phyloP scores from a whole-genome alignment of 2,329 filamentous ascomycete genomes.

The Colletotrichum lindemuthianum region DNA sequence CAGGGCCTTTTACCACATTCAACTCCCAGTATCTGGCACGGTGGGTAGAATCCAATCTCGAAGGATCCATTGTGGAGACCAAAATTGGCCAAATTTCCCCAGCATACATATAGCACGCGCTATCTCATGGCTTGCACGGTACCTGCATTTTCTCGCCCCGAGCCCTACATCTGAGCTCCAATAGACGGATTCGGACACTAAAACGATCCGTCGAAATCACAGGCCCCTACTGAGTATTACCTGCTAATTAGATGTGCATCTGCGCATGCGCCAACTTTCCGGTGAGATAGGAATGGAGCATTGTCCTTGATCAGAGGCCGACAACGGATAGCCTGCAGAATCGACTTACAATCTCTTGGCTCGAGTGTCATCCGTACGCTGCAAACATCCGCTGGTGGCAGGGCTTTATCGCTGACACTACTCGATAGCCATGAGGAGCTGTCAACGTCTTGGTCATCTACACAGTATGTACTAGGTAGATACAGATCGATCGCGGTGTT shows the following conservation, averaged over 20 bases:
- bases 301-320: neutral
- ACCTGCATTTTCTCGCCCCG: constrained; percentile 29
- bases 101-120: constrained; percentile 28
- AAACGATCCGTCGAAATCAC: constrained; percentile 9
- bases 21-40: constrained; percentile 1
- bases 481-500: constrained; percentile 1
- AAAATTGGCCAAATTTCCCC: constrained; percentile 27
- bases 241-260: neutral
- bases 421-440: neutral
- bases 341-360: neutral
- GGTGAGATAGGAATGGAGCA: no score
- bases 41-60: constrained; percentile 20
- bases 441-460: neutral
- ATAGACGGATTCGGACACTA: constrained; percentile 27
- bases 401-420: neutral
- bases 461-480: neutral
- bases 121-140: constrained; percentile 27
- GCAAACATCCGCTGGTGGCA: no score
- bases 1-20: constrained; percentile 5
- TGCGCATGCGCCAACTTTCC: neutral
- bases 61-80: constrained; percentile 22
- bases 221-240: neutral
- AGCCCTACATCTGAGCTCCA: constrained; percentile 18
- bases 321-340: constrained; percentile 3
- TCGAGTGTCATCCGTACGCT: constrained; percentile 10